Evolutionary conservation across 2,329 filamentous ascomycete species (phyloP).

Genomic region (Septoria petroselini): DNA sequence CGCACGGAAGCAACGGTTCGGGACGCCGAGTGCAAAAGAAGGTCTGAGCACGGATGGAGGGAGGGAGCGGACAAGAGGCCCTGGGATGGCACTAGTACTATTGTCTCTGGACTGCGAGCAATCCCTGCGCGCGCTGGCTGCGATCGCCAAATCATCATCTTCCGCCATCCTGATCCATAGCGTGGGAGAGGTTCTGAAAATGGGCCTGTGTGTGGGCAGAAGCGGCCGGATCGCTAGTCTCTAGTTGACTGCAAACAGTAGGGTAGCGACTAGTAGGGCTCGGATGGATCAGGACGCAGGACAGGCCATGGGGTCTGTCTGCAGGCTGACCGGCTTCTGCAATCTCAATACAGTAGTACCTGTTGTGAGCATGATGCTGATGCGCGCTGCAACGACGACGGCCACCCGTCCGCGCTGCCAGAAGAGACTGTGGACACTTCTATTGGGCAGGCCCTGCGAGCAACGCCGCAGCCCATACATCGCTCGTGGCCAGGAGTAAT

Average conservation of each 20-base stretch:
- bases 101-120: background rate
- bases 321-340: too few relatives aligned
- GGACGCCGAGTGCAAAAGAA: conserved; percentile 9
- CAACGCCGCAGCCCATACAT: background rate
- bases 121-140: conserved; percentile 17
- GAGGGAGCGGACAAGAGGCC: too few relatives aligned
- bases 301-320: background rate
- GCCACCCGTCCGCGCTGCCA: background rate
- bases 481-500: conserved; percentile 9
- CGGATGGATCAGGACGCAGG: too few relatives aligned
- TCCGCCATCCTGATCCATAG: conserved; percentile 3
- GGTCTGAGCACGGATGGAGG: too few relatives aligned
- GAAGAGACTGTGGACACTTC: background rate
- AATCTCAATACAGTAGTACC: too few relatives aligned
- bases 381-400: too few relatives aligned
- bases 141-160: too few relatives aligned
- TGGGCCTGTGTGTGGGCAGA: background rate
- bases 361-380: too few relatives aligned
- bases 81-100: conserved; percentile 9
- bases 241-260: too few relatives aligned
- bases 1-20: conserved; percentile 9
- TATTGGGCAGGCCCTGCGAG: background rate
- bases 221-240: background rate
- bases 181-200: conserved; percentile 10
- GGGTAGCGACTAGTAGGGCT: too few relatives aligned